Conservation (phyloP, 1,139 yeast genomes). For the Lodderomyces oxycetoniae region DNA sequence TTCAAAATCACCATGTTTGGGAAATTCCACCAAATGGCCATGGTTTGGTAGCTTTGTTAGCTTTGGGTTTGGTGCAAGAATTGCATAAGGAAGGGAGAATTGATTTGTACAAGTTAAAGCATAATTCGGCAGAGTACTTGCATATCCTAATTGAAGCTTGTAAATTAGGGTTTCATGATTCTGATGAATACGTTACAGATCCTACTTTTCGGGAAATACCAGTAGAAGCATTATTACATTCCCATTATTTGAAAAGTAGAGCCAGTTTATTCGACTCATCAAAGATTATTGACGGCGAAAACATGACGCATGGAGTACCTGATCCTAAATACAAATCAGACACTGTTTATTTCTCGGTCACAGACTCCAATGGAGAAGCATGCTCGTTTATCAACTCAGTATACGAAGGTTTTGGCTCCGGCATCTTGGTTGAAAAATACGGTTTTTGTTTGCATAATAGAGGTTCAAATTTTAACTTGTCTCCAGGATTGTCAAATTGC, state of each 20-base stretch:
- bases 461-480: slow-evolving; percentile 69
- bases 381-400: slow-evolving; percentile 79
- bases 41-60: slow-evolving; percentile 67
- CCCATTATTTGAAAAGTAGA: slow-evolving; percentile 46
- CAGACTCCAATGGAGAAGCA: slow-evolving; percentile 73
- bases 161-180: slow-evolving; percentile 71
- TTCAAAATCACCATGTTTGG: slow-evolving; percentile 49
- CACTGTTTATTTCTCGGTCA: slow-evolving; percentile 69
- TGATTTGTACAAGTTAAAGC: slow-evolving; percentile 44
- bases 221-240: slow-evolving; percentile 30
- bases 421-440: slow-evolving; percentile 58
- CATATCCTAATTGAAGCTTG: slow-evolving; percentile 67
- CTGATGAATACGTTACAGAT: slow-evolving; percentile 72
- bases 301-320: slow-evolving; percentile 53
- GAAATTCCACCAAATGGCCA: slow-evolving; percentile 83
- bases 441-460: slow-evolving; percentile 77
- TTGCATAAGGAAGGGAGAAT: slow-evolving; percentile 46
- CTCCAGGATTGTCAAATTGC: slow-evolving; percentile 53
- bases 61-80: slow-evolving; percentile 61
- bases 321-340: slow-evolving; percentile 64
- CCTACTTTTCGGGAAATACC: slow-evolving; percentile 41
- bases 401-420: slow-evolving; percentile 68
- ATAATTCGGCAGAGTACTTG: slow-evolving; percentile 67
- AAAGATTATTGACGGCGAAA: slow-evolving; percentile 38
- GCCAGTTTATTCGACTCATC: slow-evolving; percentile 42